Evolutionary conservation across 345 rosid species (phyloP).

Genomic region (Mercurialis annua): DNA sequence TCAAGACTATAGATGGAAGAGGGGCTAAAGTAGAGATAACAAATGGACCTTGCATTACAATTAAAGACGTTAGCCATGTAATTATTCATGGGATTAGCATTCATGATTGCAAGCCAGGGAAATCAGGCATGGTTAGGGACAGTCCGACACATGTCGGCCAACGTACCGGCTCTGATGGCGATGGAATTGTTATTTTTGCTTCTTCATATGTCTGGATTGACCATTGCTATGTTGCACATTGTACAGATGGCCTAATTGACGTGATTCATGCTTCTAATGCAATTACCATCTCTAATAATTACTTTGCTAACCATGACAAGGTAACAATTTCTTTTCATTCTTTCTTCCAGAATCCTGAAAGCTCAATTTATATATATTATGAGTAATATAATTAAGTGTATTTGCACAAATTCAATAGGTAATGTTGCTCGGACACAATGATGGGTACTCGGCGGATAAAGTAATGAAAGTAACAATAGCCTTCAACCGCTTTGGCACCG

Average conservation of each 20-base stretch:
- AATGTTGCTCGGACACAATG: conserved; percentile 28
- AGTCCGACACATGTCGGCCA: conserved; percentile 22
- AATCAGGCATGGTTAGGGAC: conserved; percentile 15
- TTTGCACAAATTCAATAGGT: conserved; percentile 17
- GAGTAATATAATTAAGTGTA: too few species aligned
- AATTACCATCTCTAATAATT: conserved; percentile 27
- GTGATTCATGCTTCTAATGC: conserved; percentile 29
- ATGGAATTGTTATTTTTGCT: conserved; percentile 22
- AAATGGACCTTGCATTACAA: conserved; percentile 22
- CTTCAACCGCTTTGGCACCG: conserved; percentile 29
- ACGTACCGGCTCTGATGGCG: conserved; percentile 19
- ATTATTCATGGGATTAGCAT: conserved; percentile 27
- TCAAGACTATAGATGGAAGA: conserved; percentile 30
- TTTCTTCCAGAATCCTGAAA: too few species aligned
- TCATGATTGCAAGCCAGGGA: conserved; percentile 25
- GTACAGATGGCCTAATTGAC: conserved; percentile 26
- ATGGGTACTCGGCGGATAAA: conserved; percentile 13
- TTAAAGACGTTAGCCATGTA: conserved; percentile 25
- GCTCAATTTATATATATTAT: too few species aligned
- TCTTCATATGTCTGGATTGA: conserved; percentile 30
- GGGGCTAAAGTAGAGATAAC: conserved; percentile 27
- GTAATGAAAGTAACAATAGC: conserved; percentile 25
- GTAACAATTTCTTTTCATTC: neutral
- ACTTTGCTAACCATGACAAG: conserved; percentile 24
- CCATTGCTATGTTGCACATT: conserved; percentile 27